Evolutionary conservation across 257 asterid species (phyloP).

Genomic region (Penstemon barbatus): DNA sequence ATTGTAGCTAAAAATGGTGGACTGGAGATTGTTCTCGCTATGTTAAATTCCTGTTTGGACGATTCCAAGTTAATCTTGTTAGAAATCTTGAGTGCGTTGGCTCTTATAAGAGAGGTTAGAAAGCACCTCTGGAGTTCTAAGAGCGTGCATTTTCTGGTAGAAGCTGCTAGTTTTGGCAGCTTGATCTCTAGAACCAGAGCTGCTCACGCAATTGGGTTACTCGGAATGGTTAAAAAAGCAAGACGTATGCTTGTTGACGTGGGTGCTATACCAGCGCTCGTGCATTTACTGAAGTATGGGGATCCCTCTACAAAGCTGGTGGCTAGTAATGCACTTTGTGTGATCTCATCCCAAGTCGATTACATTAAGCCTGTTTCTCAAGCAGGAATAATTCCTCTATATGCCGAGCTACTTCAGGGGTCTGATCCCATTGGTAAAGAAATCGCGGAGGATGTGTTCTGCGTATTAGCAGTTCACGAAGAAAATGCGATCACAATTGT

Average conservation of each 20-base stretch:
- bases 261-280: constrained; percentile 46
- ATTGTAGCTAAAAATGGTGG: constrained; percentile 47
- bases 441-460: constrained; percentile 61
- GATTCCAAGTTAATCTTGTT: constrained; percentile 38
- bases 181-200: constrained; percentile 62
- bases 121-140: constrained; percentile 42
- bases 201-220: constrained; percentile 65
- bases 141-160: constrained; percentile 43
- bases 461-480: constrained; percentile 51
- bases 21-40: constrained; percentile 39
- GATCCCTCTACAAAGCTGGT: constrained; percentile 40
- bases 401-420: constrained; percentile 45
- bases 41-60: constrained; percentile 36
- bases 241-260: constrained; percentile 39
- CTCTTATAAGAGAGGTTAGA: constrained; percentile 63
- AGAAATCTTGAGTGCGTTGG: constrained; percentile 59
- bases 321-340: constrained; percentile 66
- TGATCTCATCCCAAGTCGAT: constrained; percentile 52
- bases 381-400: constrained; percentile 52
- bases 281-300: constrained; percentile 47
- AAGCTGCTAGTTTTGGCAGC: constrained; percentile 54
- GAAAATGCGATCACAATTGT: constrained; percentile 48
- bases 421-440: constrained; percentile 46
- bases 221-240: constrained; percentile 53
- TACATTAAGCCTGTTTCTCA: constrained; percentile 46